phyloP scores from a whole-genome alignment of 305 asterid species.

The Coffea humblotiana region DNA sequence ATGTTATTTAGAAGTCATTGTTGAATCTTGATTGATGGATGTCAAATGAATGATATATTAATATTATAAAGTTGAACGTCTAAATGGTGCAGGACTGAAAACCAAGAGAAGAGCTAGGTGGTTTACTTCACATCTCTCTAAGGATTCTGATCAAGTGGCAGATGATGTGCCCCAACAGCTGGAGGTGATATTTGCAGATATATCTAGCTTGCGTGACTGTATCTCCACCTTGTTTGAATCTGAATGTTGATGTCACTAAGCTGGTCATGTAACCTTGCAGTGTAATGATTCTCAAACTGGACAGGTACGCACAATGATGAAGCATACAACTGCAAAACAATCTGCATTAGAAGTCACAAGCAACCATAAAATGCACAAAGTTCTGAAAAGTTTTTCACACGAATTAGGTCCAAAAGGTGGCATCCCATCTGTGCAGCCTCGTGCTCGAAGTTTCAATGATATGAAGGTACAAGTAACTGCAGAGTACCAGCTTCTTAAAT shows the following conservation, averaged over 20 bases:
- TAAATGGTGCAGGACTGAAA: slow-evolving; percentile 53
- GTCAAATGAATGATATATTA: background rate
- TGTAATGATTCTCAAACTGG: slow-evolving; percentile 41
- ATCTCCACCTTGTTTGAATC: background rate
- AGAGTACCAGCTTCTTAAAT: background rate
- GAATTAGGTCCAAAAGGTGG: slow-evolving; percentile 88
- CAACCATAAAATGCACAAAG: slow-evolving; percentile 47
- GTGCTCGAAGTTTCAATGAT: slow-evolving; percentile 82
- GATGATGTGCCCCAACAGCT: slow-evolving; percentile 36
- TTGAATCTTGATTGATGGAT: background rate
- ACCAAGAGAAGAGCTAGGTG: slow-evolving; percentile 79
- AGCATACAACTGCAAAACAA: slow-evolving; percentile 38
- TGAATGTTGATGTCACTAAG: background rate
- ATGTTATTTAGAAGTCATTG: background rate
- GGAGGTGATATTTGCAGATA: slow-evolving; percentile 36
- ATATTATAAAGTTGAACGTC: background rate
- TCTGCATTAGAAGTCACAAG: slow-evolving; percentile 39
- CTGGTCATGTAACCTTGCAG: slow-evolving; percentile 30
- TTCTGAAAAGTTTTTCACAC: slow-evolving; percentile 86
- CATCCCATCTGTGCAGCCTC: slow-evolving; percentile 57
- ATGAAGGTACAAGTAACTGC: slow-evolving; percentile 56
- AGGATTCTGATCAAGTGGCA: slow-evolving; percentile 53
- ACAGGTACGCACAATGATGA: slow-evolving; percentile 47
- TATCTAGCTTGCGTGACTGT: background rate
- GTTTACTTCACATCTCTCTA: slow-evolving; percentile 69